phyloP scores from a whole-genome alignment of 768 basidiomycete species.

The Calvatia gigantea region DNA sequence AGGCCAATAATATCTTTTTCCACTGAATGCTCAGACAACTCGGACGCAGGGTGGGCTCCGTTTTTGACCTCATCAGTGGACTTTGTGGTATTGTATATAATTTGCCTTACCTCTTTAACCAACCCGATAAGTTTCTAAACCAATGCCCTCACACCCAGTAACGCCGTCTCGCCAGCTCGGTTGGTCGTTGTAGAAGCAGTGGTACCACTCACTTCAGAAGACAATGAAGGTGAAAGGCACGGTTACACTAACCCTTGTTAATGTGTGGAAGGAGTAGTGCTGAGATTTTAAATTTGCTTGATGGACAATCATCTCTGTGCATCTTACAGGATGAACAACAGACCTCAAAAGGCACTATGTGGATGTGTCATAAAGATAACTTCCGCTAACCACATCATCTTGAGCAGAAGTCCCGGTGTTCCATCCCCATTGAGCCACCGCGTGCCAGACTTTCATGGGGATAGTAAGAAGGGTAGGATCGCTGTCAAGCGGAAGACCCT shows the following conservation, averaged over 20 bases:
- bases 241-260: slow-evolving; percentile 81
- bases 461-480: background rate
- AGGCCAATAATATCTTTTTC: too few relatives aligned
- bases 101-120: too few relatives aligned
- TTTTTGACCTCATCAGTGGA: too few relatives aligned
- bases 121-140: too few relatives aligned
- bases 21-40: too few relatives aligned
- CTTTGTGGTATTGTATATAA: too few relatives aligned
- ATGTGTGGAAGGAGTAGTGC: background rate
- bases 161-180: too few relatives aligned
- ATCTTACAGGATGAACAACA: slow-evolving; percentile 96
- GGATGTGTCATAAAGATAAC: slow-evolving; percentile 80
- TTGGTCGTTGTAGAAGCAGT: slow-evolving; percentile 84
- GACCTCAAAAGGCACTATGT: slow-evolving; percentile 87
- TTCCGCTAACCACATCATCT: slow-evolving; percentile 44
- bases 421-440: slow-evolving; percentile 90
- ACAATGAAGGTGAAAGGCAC: slow-evolving; percentile 99
- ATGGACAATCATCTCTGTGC: slow-evolving; percentile 74
- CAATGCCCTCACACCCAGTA: too few relatives aligned
- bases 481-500: too few relatives aligned
- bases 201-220: slow-evolving; percentile 92
- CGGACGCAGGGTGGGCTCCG: too few relatives aligned
- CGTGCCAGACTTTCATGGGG: slow-evolving; percentile 83
- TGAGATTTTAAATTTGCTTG: slow-evolving; percentile 16
- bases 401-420: slow-evolving; percentile 44